Conservation (phyloP, 345 rosid species). For the Aquilaria malaccensis region DNA sequence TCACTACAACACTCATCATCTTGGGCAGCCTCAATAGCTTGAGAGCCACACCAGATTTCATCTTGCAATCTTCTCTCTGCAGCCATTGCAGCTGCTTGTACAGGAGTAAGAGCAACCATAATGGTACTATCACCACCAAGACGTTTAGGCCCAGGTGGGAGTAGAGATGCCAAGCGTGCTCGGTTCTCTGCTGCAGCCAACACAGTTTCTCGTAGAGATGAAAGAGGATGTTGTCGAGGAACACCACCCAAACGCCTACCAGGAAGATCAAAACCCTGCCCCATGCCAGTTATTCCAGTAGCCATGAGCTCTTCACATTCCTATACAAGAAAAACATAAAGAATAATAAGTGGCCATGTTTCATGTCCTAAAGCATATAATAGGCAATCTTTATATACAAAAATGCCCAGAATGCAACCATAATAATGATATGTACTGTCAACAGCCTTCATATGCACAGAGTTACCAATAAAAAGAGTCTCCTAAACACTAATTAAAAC, state of each 20-base stretch:
- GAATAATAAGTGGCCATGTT: neutral
- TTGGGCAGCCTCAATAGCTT: slow-evolving; percentile 31
- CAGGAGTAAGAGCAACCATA: slow-evolving; percentile 75
- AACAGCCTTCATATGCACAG: too few relatives aligned
- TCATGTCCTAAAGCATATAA: too few relatives aligned
- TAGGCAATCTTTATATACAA: too few relatives aligned
- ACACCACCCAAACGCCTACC: slow-evolving; percentile 79
- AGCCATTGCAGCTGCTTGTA: slow-evolving; percentile 96
- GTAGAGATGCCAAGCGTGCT: slow-evolving; percentile 40
- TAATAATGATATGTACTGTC: too few relatives aligned
- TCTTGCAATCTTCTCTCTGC: slow-evolving; percentile 90
- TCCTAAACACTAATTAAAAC: too few relatives aligned
- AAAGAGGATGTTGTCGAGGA: slow-evolving; percentile 60
- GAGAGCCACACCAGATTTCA: slow-evolving; percentile 87
- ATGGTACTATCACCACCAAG: slow-evolving; percentile 80
- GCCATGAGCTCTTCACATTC: slow-evolving; percentile 82
- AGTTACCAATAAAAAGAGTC: too few relatives aligned
- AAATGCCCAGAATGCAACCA: too few relatives aligned
- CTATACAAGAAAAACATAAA: slow-evolving; percentile 26
- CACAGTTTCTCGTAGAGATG: slow-evolving; percentile 53
- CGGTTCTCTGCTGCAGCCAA: slow-evolving; percentile 74
- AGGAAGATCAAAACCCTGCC: slow-evolving; percentile 72
- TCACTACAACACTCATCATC: slow-evolving; percentile 36
- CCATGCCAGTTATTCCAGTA: slow-evolving; percentile 63
- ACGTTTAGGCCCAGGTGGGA: slow-evolving; percentile 72